Conservation (phyloP, 129 eudicot genomes). For the Artemisia tridentata region DNA sequence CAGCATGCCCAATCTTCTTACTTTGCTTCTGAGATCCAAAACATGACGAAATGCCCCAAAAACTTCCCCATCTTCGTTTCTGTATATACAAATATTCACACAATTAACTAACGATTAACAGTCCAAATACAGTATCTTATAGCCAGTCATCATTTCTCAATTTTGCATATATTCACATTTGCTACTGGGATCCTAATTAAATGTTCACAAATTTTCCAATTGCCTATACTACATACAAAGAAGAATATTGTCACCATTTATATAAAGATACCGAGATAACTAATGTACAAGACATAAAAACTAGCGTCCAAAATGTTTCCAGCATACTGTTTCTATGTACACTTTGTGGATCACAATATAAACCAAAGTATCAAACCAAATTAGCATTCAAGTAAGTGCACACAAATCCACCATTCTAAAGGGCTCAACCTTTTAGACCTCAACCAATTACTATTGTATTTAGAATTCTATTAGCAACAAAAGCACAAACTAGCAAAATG, state of each 20-base stretch:
- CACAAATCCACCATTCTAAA: too few species aligned
- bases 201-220: neutral
- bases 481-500: too few species aligned
- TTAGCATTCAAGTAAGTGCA: too few species aligned
- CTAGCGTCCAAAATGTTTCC: neutral
- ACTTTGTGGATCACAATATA: too few species aligned
- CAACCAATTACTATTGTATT: too few species aligned
- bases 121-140: conserved; percentile 8
- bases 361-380: too few species aligned
- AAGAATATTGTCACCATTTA: conserved; percentile 2
- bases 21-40: conserved; percentile 68
- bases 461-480: too few species aligned
- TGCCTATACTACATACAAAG: neutral
- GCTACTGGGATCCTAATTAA: neutral
- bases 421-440: too few species aligned
- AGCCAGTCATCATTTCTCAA: neutral
- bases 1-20: conserved; percentile 72
- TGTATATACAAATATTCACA: conserved; percentile 24
- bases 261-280: neutral
- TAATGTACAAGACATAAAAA: neutral
- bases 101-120: neutral
- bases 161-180: neutral
- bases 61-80: conserved; percentile 87
- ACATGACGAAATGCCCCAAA: conserved; percentile 74
- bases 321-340: too few species aligned